phyloP scores from a whole-genome alignment of 2,329 filamentous ascomycete species.

The Arthrobotrys sphaeroides region DNA sequence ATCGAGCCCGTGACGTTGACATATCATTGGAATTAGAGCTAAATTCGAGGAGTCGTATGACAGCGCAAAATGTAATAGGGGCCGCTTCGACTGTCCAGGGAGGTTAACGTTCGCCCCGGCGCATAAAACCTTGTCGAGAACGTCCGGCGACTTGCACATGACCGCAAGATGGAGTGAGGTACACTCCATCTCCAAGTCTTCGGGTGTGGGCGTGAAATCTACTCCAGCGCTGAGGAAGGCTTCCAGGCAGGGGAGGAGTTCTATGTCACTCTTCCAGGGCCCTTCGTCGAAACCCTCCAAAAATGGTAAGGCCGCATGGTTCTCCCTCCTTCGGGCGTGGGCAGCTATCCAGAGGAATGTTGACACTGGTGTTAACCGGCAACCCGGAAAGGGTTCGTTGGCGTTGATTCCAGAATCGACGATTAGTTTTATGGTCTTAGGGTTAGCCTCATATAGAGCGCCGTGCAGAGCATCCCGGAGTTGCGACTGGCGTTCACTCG shows the following conservation, averaged over 20 bases:
- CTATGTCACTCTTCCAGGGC: conserved; percentile 19
- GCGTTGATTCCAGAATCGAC: too few species aligned
- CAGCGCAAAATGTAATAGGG: conserved; percentile 27
- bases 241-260: conserved; percentile 9
- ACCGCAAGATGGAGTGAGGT: conserved; percentile 22
- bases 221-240: not conserved
- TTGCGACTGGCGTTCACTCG: too few species aligned
- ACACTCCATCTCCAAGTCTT: not conserved
- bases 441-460: too few species aligned
- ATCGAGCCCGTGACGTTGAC: conserved; percentile 11
- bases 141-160: conserved; percentile 19
- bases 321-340: too few species aligned
- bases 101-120: conserved; percentile 7
- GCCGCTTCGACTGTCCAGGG: not conserved
- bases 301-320: too few species aligned
- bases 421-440: too few species aligned
- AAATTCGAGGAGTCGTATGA: not conserved
- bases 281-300: not conserved
- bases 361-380: too few species aligned
- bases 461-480: too few species aligned
- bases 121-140: not conserved
- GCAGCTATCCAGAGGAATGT: too few species aligned
- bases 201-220: not conserved
- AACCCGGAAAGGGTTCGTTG: too few species aligned
- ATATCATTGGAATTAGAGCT: not conserved